These are phyloP conservation scores for Boletellus deceptivus DNA, from an alignment of 1,284 basidiomycete species.

Conservation along the genomic window DNA sequence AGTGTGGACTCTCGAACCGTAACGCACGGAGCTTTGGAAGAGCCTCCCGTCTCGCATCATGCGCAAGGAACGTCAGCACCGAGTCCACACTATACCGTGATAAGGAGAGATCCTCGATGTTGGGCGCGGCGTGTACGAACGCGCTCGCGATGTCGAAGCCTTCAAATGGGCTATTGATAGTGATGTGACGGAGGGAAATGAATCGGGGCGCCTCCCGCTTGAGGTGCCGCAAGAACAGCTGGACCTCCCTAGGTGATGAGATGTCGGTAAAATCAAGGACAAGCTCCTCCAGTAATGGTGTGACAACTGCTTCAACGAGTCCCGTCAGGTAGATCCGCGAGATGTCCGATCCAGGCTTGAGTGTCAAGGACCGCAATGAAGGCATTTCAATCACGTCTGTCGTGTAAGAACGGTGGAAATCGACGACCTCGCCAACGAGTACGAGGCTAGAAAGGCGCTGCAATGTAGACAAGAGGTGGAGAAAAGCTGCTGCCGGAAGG, in stretches of 20 bases:
- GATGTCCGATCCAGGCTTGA: constrained; percentile 30
- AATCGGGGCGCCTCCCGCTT: constrained; percentile 30
- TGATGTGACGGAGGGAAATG: constrained; percentile 17
- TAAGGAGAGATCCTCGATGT: constrained; percentile 25
- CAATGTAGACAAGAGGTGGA: constrained; percentile 22
- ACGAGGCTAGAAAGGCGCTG: constrained; percentile 22
- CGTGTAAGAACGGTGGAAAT: constrained; percentile 22
- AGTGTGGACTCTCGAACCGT: constrained; percentile 25
- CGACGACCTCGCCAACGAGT: constrained; percentile 30
- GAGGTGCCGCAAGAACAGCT: constrained; percentile 28
- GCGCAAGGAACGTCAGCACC: constrained; percentile 23
- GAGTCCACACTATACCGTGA: constrained; percentile 29
- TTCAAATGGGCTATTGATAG: constrained; percentile 28
- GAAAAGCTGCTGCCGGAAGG: constrained; percentile 21
- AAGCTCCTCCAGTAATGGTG: constrained; percentile 26
- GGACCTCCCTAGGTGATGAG: constrained; percentile 28
- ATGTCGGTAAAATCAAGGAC: constrained; percentile 26
- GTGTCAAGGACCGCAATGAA: constrained; percentile 21
- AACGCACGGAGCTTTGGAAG: constrained; percentile 22
- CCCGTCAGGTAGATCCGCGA: constrained; percentile 29
- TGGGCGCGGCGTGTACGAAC: constrained; percentile 26
- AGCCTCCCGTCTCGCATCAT: constrained; percentile 32
- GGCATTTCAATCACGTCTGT: constrained; percentile 15
- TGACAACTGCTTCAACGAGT: constrained; percentile 22
- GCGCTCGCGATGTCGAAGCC: constrained; percentile 25